Percentiles rank a stretch among this genome's conserved stretches.
These are phyloP conservation scores for Daldinia caldariorum DNA, from an alignment of 495 filamentous ascomycete species.

Conservation along the genomic window DNA sequence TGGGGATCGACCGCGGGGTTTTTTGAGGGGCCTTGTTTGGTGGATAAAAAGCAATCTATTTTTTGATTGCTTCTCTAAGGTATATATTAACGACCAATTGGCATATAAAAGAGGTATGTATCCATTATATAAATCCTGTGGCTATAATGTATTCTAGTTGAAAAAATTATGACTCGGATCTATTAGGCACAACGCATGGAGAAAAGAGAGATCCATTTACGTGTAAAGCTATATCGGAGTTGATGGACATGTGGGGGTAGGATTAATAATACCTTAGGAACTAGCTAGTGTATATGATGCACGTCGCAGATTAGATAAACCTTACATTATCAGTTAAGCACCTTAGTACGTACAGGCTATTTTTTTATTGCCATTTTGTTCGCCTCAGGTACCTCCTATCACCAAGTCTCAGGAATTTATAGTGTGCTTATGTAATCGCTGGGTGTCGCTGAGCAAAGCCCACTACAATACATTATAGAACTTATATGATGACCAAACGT, in stretches of 20 bases:
- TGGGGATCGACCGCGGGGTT: conserved; percentile 17
- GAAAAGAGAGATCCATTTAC: not conserved
- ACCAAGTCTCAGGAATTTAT: no score
- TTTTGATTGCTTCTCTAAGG: not conserved
- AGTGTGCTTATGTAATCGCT: no score
- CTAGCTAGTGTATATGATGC: not conserved
- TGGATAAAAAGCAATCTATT: not conserved
- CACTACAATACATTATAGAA: no score
- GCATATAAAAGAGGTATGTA: not conserved
- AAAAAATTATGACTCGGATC: not conserved
- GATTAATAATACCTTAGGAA: no score
- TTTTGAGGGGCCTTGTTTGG: not conserved
- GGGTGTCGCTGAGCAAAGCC: no score
- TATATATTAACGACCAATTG: no score
- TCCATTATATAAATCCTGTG: not conserved
- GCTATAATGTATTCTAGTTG: not conserved
- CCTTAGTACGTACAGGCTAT: not conserved
- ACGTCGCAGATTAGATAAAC: not conserved
- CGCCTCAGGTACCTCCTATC: no score
- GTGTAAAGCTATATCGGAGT: not conserved
- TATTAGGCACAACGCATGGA: conserved; percentile 10
- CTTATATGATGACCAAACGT: not conserved
- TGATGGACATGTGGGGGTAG: no score
- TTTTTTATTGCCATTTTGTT: no score
- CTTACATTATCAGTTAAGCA: not conserved